Evolutionary conservation across 1,139 yeast species (phyloP).

Genomic region (Hyphopichia wangnamkhiaoensis): DNA sequence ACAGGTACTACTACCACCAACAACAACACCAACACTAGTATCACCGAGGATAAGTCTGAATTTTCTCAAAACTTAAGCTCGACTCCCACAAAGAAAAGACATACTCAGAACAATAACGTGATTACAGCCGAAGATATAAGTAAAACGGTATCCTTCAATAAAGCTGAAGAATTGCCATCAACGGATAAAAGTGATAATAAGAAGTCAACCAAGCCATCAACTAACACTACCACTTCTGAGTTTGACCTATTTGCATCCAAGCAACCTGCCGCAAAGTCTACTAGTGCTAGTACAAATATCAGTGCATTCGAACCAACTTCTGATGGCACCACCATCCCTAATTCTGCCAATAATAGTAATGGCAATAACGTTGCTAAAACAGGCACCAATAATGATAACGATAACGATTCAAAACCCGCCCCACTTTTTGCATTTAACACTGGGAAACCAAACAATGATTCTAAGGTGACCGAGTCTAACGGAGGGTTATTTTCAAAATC

Average conservation of each 20-base stretch:
- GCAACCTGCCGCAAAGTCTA: not conserved
- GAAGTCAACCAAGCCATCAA: not conserved
- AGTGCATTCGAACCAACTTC: too few species aligned
- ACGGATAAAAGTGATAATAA: conserved; percentile 10
- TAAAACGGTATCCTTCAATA: conserved; percentile 37
- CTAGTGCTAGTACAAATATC: not conserved
- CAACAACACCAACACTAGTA: too few species aligned
- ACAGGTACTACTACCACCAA: too few species aligned
- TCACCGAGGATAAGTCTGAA: conserved; percentile 5
- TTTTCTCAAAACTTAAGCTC: conserved; percentile 1
- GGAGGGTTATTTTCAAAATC: too few species aligned
- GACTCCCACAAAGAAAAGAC: conserved; percentile 10
- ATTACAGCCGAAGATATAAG: conserved; percentile 40
- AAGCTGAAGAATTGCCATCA: conserved; percentile 27
- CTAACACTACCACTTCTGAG: not conserved
- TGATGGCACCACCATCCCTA: not conserved
- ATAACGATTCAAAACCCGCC: too few species aligned
- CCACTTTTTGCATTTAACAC: too few species aligned
- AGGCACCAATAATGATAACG: too few species aligned
- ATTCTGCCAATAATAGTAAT: too few species aligned
- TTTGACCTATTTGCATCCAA: conserved; percentile 2
- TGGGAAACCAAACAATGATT: too few species aligned
- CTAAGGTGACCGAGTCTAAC: too few species aligned
- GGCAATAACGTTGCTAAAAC: too few species aligned
- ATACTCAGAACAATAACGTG: conserved; percentile 5